Conservation (phyloP, 2,329 filamentous ascomycete genomes). For the Fusarium sp. region DNA sequence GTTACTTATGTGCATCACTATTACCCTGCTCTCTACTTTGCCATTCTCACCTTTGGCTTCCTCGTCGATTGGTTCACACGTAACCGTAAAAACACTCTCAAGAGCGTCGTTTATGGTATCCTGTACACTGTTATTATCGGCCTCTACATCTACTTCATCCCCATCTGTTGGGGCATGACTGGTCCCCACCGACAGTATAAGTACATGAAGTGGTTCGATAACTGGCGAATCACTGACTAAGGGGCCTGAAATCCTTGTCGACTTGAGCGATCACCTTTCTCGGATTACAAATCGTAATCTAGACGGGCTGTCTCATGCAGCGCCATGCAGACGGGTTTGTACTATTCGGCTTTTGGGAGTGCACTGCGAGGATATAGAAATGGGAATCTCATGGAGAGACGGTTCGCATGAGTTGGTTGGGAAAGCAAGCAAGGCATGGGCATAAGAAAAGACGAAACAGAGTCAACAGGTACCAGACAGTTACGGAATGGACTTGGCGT, state of each 20-base stretch:
- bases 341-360: conserved; percentile 27
- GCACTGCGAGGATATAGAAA: conserved; percentile 34
- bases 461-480: conserved; percentile 35
- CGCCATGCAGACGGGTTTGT: conserved; percentile 22
- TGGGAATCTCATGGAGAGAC: conserved; percentile 36
- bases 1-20: conserved; percentile 99
- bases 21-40: conserved; percentile 97
- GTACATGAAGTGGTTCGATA: conserved; percentile 93
- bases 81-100: conserved; percentile 68
- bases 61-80: conserved; percentile 83
- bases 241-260: background rate
- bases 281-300: conserved; percentile 25
- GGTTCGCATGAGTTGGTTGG: conserved; percentile 31
- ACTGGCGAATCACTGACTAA: conserved; percentile 82
- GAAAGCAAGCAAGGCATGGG: conserved; percentile 35
- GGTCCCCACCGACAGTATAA: conserved; percentile 84
- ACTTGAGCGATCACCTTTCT: conserved; percentile 17
- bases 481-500: conserved; percentile 39
- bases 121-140: conserved; percentile 80
- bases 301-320: conserved; percentile 26
- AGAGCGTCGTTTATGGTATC: conserved; percentile 74
- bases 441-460: conserved; percentile 37
- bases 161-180: conserved; percentile 95
- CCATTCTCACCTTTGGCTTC: conserved; percentile 90
- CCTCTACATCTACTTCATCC: conserved; percentile 89